Evolutionary conservation across 2,329 filamentous ascomycete genomes (phyloP), one percentile per base, ranked within the genome.

Genomic region (Pseudocercospora fuligena): DNA sequence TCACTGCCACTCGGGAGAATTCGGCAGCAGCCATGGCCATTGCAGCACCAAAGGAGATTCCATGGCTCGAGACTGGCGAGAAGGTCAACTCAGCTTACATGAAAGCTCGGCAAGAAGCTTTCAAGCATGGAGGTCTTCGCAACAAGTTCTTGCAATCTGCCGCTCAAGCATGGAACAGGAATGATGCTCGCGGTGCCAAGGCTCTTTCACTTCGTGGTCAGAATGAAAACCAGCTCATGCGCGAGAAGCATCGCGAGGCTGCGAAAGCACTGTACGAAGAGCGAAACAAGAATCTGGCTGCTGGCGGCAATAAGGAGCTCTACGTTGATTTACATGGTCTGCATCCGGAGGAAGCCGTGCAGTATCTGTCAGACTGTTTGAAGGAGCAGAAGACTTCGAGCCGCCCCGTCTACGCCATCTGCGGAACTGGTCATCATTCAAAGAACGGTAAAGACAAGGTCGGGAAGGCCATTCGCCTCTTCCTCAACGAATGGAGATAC

Each of bases 361-460:
- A 95, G 71, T 98, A 98, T 74, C 87, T 99, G 3, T 93, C 95
- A 79, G 90, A 90, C 70, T 91, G 96, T 46, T 88, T 99, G 23
- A 84, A 94, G 68, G 92, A 96, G 75, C 95, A 97, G 75, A 87
- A 88, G 71, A 89, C 91, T 72, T 86, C 85, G 40, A 80, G 83
- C 5, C 87, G 89, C 23, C 92, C 94, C 2, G 87, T 99, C 49
- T 99, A 98, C 78, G 94, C 94, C 72, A 98, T 99, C 78, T 97
- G 94, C 1, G 95, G 95, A 53, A 98, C 94, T 0, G 95, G 94
- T 3, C 94, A 98, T 76, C 95, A 99, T 81, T 97, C 92, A 78
- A 98, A 98, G 84, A 97, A 97, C 77, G 94, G 95, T 74, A 98
- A 98, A 79, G 95, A 99, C 80, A 99, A 99, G 81, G 92, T 99